A percentile compares a stretch with the other conserved stretches of the same genome.
Evolutionary conservation across 2,329 filamentous ascomycete species (phyloP).

Genomic region (Claviceps sp.): DNA sequence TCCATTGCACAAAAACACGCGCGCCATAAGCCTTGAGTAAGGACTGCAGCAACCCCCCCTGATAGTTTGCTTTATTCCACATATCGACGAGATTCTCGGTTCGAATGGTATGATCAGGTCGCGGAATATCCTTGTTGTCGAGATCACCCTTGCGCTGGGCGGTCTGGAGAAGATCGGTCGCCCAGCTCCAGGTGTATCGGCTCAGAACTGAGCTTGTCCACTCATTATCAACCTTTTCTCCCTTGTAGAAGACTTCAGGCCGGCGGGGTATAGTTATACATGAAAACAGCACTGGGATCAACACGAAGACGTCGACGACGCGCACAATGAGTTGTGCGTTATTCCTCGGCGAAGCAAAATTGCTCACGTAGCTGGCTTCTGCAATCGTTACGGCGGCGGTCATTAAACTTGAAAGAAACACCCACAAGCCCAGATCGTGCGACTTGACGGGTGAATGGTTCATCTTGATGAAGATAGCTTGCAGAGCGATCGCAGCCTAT

Average conservation of each 20-base stretch:
- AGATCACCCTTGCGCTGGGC: constrained; percentile 46
- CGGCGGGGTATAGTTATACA: constrained; percentile 49
- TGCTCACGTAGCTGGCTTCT: constrained; percentile 27
- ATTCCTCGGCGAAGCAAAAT: constrained; percentile 18
- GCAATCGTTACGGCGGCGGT: constrained; percentile 30
- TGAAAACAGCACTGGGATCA: constrained; percentile 31
- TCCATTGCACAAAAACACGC: constrained; percentile 44
- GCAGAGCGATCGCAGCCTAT: constrained; percentile 37
- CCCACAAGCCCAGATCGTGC: constrained; percentile 40
- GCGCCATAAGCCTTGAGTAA: constrained; percentile 44
- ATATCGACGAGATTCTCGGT: constrained; percentile 34
- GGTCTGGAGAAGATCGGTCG: constrained; percentile 36
- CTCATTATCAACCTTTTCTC: constrained; percentile 47
- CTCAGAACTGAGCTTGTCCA: constrained; percentile 46
- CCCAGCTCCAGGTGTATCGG: constrained; percentile 56
- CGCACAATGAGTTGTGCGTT: constrained; percentile 31
- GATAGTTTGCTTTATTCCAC: constrained; percentile 35
- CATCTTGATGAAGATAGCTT: constrained; percentile 35
- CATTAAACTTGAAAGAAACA: constrained; percentile 32
- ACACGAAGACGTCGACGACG: constrained; percentile 30
- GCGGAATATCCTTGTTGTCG: constrained; percentile 48
- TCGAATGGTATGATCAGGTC: constrained; percentile 41
- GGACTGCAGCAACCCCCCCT: constrained; percentile 44
- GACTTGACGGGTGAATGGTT: constrained; percentile 36
- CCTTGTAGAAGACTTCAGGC: constrained; percentile 50